Evolutionary conservation across 1,139 yeast species (phyloP), one percentile per base, ranked within the genome.

Genomic region (Hansenula sp.): DNA sequence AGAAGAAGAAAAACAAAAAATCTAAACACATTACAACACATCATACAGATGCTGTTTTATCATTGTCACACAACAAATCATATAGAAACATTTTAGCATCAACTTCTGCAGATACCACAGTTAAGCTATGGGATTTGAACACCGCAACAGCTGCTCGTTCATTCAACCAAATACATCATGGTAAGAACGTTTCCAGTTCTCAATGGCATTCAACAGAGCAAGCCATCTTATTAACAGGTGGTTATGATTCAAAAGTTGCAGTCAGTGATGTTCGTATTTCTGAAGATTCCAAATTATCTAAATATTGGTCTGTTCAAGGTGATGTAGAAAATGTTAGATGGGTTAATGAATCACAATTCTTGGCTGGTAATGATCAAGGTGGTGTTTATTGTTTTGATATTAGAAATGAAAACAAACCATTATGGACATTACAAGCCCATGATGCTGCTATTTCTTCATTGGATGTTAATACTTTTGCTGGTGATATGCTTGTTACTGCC

Each of bases 371-470:
- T 33, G 99, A 93, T 63, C 76, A 79, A 51, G 99, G 99, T 62
- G 84, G 84, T 58, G 79, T 93, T 31, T 88, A 88, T 68, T 85
- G 94, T 52, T 91, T 86, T 58, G 99, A 93, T 66, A 84, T 88
- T 39, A 80, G 96, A 63, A 63, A 67, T 40, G 77, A 72, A 41
- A 74, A 72, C 38, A 79, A 76, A 53, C 90, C 96, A 24, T 60
- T 93, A 33, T 93, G 99, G 99, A 88, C 96, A 6, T 74, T 93
- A 58, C 96, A 94, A 67, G 99, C 99, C 2, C 99, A 93, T 63
- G 98, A 93, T 66, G 80, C 95, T 5, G 97, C 96, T 47, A 84
- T 93, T 48, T 84, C 97, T 11, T 76, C 94, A 3, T 76, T 94
- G 56, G 85, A 84, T 55, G 76, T 84, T 38, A 90, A 88, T 65